Evolutionary conservation across 805 yeast species (phyloP).

Genomic region (Kodamaea sagamina): DNA sequence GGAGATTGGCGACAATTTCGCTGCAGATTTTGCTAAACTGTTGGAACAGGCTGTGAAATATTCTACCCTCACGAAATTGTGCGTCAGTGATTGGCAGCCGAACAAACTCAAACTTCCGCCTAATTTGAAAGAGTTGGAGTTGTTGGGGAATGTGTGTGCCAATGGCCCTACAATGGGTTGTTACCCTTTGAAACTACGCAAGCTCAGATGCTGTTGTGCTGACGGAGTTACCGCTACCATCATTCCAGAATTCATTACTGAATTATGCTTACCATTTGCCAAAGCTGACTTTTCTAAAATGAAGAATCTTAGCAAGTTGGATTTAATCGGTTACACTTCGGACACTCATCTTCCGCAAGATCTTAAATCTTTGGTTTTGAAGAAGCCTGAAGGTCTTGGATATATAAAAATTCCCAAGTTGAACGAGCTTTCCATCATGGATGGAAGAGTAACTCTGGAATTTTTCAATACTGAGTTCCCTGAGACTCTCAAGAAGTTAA

Average conservation of each 20-base stretch:
- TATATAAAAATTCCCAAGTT: neutral
- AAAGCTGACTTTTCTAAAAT: neutral
- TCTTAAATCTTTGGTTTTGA: neutral
- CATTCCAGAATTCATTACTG: neutral
- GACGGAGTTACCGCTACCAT: neutral
- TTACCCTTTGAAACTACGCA: neutral
- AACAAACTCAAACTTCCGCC: neutral
- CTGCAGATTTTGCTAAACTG: neutral
- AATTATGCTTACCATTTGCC: neutral
- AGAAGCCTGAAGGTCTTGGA: neutral
- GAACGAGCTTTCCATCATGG: neutral
- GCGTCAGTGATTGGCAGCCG: neutral
- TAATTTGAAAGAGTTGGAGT: neutral
- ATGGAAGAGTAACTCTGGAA: neutral
- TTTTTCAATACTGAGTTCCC: neutral
- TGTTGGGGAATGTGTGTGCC: neutral
- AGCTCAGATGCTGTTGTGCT: neutral
- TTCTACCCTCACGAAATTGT: neutral
- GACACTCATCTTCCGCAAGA: neutral
- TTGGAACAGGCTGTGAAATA: neutral
- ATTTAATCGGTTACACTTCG: neutral
- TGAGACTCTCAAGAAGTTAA: neutral
- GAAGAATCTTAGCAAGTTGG: neutral
- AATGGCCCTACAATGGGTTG: too few species aligned
- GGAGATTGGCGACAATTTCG: neutral